Evolutionary conservation across 495 filamentous ascomycete species (phyloP).

Genomic region (Aspergillus diversus): DNA sequence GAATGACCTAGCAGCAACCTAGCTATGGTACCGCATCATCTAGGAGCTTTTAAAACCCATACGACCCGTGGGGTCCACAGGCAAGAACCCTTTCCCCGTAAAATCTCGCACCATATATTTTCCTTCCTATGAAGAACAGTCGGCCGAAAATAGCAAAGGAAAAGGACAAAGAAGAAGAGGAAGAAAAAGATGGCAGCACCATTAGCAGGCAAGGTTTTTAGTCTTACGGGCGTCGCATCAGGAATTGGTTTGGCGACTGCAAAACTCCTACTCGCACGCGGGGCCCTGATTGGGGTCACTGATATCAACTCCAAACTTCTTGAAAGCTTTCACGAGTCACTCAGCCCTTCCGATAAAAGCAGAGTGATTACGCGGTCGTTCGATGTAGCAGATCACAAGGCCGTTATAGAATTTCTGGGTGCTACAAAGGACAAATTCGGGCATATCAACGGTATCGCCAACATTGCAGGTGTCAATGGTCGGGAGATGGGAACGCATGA

Average conservation of each 20-base stretch:
- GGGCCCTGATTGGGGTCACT: not conserved
- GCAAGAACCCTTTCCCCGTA: no score
- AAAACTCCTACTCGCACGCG: not conserved
- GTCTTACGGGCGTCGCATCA: not conserved
- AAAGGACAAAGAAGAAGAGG: no score
- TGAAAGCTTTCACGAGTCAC: not conserved
- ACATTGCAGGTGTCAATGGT: not conserved
- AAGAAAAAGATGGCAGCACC: not conserved
- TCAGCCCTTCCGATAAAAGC: not conserved
- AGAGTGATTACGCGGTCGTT: not conserved
- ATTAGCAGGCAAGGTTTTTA: constrained; percentile 1
- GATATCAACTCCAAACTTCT: not conserved
- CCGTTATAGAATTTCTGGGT: not conserved
- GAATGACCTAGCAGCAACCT: no score
- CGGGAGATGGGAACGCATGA: not conserved
- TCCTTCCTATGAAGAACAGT: no score
- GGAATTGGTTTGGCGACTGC: not conserved
- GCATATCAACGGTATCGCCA: constrained; percentile 1
- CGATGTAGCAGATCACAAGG: not conserved
- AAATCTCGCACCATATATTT: no score
- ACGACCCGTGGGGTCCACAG: no score
- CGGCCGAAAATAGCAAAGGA: no score
- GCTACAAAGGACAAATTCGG: constrained; percentile 7
- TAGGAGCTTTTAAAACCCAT: no score
- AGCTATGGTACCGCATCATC: no score